These are phyloP conservation scores for Lichtheimia corymbifera DNA, from an alignment of 371 early-diverging fungal genomes.

Conservation along the genomic window DNA sequence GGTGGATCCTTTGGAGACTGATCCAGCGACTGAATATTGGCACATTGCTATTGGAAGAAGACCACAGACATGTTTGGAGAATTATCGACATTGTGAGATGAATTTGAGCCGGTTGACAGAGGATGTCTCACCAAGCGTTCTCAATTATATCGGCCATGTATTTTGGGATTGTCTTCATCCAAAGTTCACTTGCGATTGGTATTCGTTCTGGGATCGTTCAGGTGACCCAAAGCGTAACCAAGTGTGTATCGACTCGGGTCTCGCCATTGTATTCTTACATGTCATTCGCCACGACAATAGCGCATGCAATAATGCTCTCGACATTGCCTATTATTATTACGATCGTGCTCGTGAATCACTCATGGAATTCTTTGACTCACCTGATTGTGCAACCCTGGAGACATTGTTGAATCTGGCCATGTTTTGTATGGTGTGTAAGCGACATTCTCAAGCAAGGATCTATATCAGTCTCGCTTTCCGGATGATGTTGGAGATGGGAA, in stretches of 20 bases:
- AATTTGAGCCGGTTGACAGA: conserved; percentile 31
- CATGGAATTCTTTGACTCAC: conserved; percentile 46
- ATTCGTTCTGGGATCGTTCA: conserved; percentile 43
- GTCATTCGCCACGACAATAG: conserved; percentile 39
- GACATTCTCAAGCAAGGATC: conserved; percentile 40
- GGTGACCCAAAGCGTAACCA: conserved; percentile 44
- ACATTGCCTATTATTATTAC: conserved; percentile 42
- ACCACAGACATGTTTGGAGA: conserved; percentile 34
- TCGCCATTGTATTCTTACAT: conserved; percentile 46
- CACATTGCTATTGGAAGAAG: conserved; percentile 31
- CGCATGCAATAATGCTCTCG: conserved; percentile 34
- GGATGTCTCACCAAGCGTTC: conserved; percentile 36
- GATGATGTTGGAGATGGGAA: conserved; percentile 41
- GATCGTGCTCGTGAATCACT: conserved; percentile 44
- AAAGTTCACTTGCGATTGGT: conserved; percentile 45
- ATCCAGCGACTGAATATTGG: conserved; percentile 46
- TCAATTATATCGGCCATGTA: conserved; percentile 40
- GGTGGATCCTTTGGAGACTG: conserved; percentile 23
- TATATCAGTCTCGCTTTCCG: conserved; percentile 41
- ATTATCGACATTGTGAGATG: conserved; percentile 30
- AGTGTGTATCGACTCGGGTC: conserved; percentile 44
- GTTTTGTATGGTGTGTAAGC: conserved; percentile 40
- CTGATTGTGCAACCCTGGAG: conserved; percentile 42
- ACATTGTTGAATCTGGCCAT: conserved; percentile 42
- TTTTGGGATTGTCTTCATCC: conserved; percentile 53